Evolutionary conservation across 2,329 filamentous ascomycete genomes (phyloP), one percentile per base, ranked within the genome.

Genomic region (Colletotrichum endophyticum): DNA sequence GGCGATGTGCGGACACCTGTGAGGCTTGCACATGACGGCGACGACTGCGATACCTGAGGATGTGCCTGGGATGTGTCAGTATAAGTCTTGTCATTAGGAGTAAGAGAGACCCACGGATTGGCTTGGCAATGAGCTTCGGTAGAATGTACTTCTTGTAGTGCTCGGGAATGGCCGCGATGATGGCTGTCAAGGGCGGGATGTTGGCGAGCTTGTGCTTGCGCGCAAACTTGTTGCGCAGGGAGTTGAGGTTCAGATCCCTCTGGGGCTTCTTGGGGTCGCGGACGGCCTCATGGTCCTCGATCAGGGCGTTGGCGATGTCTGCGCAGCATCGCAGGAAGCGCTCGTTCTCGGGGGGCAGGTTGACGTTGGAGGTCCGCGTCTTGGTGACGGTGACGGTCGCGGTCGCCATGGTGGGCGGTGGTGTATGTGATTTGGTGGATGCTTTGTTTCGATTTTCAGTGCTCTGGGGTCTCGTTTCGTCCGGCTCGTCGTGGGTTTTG

Each of bases 61-160:
- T 19, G 96, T 98, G 81, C 95, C 93, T 95, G 79, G 7, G 6
- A 13, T 15, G 7, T 44, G 32, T 73, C 22, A 64, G 28, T 30
- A 12, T 22, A 12, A 13, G 25, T 3, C 22, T 13, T 12, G 3
- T 12, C 12, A 2, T 6, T 3, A 1, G 22, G 5, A 7, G 9
- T 22, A 28, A 12, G 22, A 27, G 56, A 15, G 56, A 87, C 90
- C 81, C 90, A 94, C 95, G 91, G 76, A 99, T 99, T 3, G 97
- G 97, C 86, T 99, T 99, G 30, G 98, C 97, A 80, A 99, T 96
- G 78, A 99, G 89, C 86, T 98, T 98, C 25, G 96, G 97, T 78
- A 99, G 87, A 77, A 99, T 98, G 82, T 99, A 99, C 88, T 99
- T 99, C 89, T 99, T 99, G 88, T 99, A 98, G 84, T 99, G 96